phyloP scores from a whole-genome alignment of 2,329 filamentous ascomycete species.

The Triangularia setosa region DNA sequence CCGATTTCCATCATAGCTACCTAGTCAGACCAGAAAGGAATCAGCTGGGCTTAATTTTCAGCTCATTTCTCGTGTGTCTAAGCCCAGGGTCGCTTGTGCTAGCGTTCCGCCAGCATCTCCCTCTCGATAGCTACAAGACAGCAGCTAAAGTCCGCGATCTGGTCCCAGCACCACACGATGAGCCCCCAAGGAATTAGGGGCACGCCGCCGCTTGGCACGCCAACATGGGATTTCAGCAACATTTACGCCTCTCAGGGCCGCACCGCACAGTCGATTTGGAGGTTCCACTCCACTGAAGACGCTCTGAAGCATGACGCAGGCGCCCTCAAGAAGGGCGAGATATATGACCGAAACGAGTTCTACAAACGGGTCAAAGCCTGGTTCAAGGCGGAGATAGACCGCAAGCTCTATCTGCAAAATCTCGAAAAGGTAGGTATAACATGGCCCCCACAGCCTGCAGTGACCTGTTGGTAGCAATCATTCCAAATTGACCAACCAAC shows the following conservation, averaged over 20 bases:
- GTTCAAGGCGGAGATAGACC: constrained; percentile 28
- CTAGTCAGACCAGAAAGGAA: no score
- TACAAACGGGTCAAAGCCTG: constrained; percentile 21
- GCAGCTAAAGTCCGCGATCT: not conserved
- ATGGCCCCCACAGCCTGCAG: not conserved
- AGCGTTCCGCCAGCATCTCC: no score
- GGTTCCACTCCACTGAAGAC: constrained; percentile 19
- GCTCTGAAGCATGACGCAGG: constrained; percentile 18
- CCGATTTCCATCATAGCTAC: not conserved
- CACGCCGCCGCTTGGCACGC: not conserved
- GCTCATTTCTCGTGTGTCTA: no score
- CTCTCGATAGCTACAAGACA: not conserved
- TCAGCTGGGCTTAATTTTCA: no score
- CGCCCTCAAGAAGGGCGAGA: constrained; percentile 16
- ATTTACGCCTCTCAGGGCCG: not conserved
- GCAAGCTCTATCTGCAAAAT: constrained; percentile 9
- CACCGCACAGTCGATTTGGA: constrained; percentile 2
- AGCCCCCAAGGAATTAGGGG: no score
- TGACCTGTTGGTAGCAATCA: not conserved
- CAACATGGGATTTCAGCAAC: not conserved
- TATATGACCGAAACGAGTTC: constrained; percentile 22
- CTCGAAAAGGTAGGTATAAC: constrained; percentile 7
- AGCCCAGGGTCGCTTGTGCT: no score
- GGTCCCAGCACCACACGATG: not conserved
- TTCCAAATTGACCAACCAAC: not conserved